Conservation (phyloP, 78 protist genomes). For the slime mould (Dictyostelium discoideum) region DNA sequence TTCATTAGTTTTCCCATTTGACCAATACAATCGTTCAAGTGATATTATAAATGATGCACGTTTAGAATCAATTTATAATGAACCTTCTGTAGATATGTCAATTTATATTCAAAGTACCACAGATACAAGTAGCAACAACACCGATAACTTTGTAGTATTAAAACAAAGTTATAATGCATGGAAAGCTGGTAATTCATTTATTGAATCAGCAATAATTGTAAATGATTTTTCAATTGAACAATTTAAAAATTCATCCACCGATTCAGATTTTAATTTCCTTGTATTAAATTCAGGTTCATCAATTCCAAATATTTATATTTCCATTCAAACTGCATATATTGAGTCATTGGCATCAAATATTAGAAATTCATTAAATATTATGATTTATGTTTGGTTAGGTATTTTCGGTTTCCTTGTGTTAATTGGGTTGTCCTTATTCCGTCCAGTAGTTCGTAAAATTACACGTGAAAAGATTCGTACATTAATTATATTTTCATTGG, state of each 20-base stretch:
- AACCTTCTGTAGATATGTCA: not conserved
- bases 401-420: not conserved
- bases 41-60: not conserved
- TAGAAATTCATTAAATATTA: not conserved
- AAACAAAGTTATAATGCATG: conserved; percentile 15
- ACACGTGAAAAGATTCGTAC: conserved; percentile 56
- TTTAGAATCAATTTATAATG: not conserved
- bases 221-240: not conserved
- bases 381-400: conserved; percentile 28
- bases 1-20: not conserved
- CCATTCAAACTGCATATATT: not conserved
- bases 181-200: conserved; percentile 53
- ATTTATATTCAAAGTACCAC: not conserved
- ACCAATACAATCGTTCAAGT: conserved; percentile 39
- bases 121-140: not conserved
- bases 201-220: not conserved
- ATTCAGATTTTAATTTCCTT: not conserved
- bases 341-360: not conserved
- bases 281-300: conserved; percentile 6
- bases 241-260: too few species aligned
- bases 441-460: conserved; percentile 41
- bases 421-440: not conserved
- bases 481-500: conserved; percentile 24
- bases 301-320: not conserved
- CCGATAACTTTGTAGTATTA: not conserved